Conservation (phyloP, 495 filamentous ascomycete genomes). For the Letharia lupina region DNA sequence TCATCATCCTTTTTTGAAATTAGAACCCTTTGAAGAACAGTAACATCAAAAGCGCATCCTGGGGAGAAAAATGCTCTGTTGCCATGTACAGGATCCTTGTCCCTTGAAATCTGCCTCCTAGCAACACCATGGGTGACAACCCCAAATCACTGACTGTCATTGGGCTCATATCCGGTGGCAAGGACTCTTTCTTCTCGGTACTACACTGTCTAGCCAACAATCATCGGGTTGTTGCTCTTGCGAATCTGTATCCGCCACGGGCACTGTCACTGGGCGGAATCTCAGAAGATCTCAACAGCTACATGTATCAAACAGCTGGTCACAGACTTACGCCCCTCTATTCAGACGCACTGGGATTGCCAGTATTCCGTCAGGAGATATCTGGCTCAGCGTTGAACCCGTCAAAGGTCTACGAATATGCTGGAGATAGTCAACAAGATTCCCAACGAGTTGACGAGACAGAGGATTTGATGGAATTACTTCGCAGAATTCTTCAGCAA, state of each 20-base stretch:
- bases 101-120: not conserved
- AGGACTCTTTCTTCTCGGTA: conserved; percentile 91
- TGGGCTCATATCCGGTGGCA: conserved; percentile 88
- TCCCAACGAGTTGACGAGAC: conserved; percentile 59
- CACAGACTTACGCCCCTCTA: conserved; percentile 84
- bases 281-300: conserved; percentile 69
- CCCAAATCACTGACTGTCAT: conserved; percentile 62
- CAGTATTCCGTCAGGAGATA: conserved; percentile 72
- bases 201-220: conserved; percentile 83
- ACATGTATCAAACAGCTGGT: conserved; percentile 98
- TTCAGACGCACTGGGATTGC: conserved; percentile 62
- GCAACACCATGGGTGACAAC: not conserved
- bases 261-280: conserved; percentile 3
- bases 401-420: conserved; percentile 46
- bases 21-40: not conserved
- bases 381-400: conserved; percentile 56
- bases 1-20: not conserved
- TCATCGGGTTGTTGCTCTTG: conserved; percentile 77
- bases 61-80: not conserved
- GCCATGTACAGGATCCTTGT: not conserved
- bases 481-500: conserved; percentile 48
- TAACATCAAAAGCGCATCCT: not conserved
- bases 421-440: not conserved
- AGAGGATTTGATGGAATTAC: conserved; percentile 69
- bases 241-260: conserved; percentile 68